These are phyloP conservation scores for Cryptococcus jaspeensis DNA, from an alignment of 1,284 basidiomycete genomes.

Conservation along the genomic window DNA sequence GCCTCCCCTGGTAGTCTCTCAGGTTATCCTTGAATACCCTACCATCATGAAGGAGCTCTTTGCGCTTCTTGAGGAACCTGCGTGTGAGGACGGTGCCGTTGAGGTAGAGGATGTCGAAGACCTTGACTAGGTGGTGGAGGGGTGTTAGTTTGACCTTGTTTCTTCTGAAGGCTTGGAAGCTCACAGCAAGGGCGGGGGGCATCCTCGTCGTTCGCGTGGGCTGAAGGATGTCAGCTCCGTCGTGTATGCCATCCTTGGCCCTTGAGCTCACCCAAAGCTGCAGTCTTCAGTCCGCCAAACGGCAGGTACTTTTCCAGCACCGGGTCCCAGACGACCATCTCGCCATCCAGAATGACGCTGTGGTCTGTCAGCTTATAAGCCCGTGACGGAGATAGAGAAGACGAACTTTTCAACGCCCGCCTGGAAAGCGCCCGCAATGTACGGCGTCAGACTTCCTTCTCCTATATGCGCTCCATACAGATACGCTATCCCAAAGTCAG, in stretches of 20 bases:
- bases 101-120: conserved; percentile 87
- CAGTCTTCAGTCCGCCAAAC: conserved; percentile 88
- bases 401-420: conserved; percentile 72
- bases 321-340: conserved; percentile 97
- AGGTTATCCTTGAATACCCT: conserved; percentile 40
- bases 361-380: background rate
- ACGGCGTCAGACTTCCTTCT: conserved; percentile 79
- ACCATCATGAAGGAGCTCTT: conserved; percentile 43
- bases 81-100: conserved; percentile 56
- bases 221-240: conserved; percentile 47
- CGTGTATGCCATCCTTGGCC: background rate
- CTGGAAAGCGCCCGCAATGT: conserved; percentile 72
- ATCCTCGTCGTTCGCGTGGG: conserved; percentile 66
- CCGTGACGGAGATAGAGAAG: conserved; percentile 7
- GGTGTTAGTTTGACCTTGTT: conserved; percentile 6
- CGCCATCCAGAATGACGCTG: conserved; percentile 89
- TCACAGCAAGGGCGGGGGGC: conserved; percentile 83
- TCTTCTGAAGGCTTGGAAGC: conserved; percentile 35
- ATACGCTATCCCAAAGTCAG: conserved; percentile 51
- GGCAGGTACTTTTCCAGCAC: conserved; percentile 77
- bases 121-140: conserved; percentile 66
- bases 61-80: conserved; percentile 49
- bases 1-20: conserved; percentile 61
- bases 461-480: conserved; percentile 80
- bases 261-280: conserved; percentile 65